Conservation (phyloP, 139 green algal species). For the Volvox reticuliferus region DNA sequence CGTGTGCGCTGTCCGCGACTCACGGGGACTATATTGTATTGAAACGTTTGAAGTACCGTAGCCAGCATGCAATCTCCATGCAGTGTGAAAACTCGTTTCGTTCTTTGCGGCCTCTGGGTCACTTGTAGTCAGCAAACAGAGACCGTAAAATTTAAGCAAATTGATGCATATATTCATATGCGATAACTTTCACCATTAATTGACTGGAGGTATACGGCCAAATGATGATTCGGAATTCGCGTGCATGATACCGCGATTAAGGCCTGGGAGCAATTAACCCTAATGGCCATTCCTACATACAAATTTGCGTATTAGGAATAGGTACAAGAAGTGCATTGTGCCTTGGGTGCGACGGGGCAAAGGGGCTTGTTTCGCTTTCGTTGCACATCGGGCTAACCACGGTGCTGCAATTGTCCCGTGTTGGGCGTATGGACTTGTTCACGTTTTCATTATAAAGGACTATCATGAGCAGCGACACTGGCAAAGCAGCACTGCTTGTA, state of each 20-base stretch:
- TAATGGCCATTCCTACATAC: background rate
- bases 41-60: background rate
- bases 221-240: too few relatives aligned
- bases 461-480: conserved; percentile 43
- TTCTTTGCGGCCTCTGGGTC: background rate
- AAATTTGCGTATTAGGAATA: background rate
- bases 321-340: too few relatives aligned
- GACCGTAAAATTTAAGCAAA: background rate
- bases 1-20: background rate
- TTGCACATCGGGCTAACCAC: background rate
- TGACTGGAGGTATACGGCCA: too few relatives aligned
- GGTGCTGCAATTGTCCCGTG: background rate
- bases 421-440: background rate
- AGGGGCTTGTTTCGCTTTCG: background rate
- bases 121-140: background rate
- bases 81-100: background rate
- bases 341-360: background rate
- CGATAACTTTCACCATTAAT: too few relatives aligned
- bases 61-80: background rate
- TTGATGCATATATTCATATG: too few relatives aligned
- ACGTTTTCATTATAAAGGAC: background rate
- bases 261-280: too few relatives aligned
- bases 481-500: conserved; percentile 42
- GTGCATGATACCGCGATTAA: background rate
- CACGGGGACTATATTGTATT: background rate